These are phyloP conservation scores for Hypomontagnella submonticulosa DNA, from an alignment of 495 filamentous ascomycete species.

Conservation along the genomic window DNA sequence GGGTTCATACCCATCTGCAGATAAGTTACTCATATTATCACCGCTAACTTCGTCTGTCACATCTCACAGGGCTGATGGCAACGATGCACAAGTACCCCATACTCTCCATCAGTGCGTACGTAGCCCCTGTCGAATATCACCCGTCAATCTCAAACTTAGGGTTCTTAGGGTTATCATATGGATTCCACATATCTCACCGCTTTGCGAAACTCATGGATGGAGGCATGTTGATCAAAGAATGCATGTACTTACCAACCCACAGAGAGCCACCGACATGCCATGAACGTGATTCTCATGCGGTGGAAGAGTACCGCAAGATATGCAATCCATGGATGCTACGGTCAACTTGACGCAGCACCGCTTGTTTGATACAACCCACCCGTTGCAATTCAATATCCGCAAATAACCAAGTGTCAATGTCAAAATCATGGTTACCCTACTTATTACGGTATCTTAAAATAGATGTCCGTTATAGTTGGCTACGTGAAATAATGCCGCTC, in stretches of 20 bases:
- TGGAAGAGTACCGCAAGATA: conserved; percentile 17
- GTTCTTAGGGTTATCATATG: conserved; percentile 8
- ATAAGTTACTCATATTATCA: conserved; percentile 17
- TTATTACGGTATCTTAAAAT: conserved; percentile 32
- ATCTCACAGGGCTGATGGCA: conserved; percentile 39
- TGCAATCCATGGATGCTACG: no score
- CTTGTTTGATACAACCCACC: conserved; percentile 37
- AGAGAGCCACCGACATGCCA: conserved; percentile 15
- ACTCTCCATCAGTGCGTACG: conserved; percentile 26
- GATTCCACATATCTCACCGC: conserved; percentile 27
- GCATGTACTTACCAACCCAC: conserved; percentile 4
- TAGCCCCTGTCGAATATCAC: conserved; percentile 32
- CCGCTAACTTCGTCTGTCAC: conserved; percentile 21
- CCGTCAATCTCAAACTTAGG: conserved; percentile 23
- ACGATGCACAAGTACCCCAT: conserved; percentile 34
- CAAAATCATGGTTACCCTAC: conserved; percentile 8
- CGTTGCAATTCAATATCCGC: conserved; percentile 12
- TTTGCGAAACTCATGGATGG: conserved; percentile 17
- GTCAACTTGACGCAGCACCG: conserved; percentile 18
- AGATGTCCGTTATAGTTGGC: conserved; percentile 16
- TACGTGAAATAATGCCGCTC: conserved; percentile 4
- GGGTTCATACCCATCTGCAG: conserved; percentile 18
- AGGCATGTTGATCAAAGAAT: conserved; percentile 2
- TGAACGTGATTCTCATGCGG: conserved; percentile 36
- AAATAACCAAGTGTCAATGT: conserved; percentile 6